Evolutionary conservation across 805 yeast species (phyloP).

Genomic region (Sugiyamaella lignohabitans): DNA sequence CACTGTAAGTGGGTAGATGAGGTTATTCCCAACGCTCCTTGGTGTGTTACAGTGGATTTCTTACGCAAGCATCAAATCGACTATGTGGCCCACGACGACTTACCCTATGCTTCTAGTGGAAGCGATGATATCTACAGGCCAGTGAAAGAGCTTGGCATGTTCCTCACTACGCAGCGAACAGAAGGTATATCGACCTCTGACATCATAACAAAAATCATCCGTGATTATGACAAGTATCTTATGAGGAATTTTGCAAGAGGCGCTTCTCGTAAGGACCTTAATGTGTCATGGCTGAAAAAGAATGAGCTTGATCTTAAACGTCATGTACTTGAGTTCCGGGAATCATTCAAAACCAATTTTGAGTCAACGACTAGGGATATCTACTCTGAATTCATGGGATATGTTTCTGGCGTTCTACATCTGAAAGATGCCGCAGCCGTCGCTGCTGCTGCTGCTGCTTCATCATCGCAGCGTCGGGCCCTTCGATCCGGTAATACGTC

Average conservation of each 20-base stretch:
- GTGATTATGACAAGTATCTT: conserved; percentile 93
- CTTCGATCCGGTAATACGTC: conserved; percentile 6
- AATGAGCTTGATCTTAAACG: conserved; percentile 92
- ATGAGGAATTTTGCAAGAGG: conserved; percentile 98
- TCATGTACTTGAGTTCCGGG: conserved; percentile 80
- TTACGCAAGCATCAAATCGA: conserved; percentile 75
- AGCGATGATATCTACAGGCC: conserved; percentile 90
- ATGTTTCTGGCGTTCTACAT: conserved; percentile 23
- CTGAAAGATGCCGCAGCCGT: not conserved
- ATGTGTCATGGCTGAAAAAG: conserved; percentile 95
- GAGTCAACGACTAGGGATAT: conserved; percentile 72
- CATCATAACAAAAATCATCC: conserved; percentile 87
- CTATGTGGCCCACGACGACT: conserved; percentile 95
- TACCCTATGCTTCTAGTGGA: conserved; percentile 88
- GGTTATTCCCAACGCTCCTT: conserved; percentile 89
- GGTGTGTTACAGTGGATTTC: conserved; percentile 86
- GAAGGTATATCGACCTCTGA: conserved; percentile 95
- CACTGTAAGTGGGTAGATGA: conserved; percentile 99
- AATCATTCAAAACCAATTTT: conserved; percentile 67
- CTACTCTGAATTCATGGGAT: conserved; percentile 60
- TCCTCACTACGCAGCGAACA: conserved; percentile 90
- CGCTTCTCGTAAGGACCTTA: conserved; percentile 91
- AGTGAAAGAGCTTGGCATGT: conserved; percentile 83
- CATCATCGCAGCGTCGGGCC: no score
- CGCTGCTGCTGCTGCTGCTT: conserved; percentile 3